Evolutionary conservation across 176 grass and related monocot genomes (phyloP), one percentile per base, ranked within the genome.

Genomic region (Ensete ventricosum): DNA sequence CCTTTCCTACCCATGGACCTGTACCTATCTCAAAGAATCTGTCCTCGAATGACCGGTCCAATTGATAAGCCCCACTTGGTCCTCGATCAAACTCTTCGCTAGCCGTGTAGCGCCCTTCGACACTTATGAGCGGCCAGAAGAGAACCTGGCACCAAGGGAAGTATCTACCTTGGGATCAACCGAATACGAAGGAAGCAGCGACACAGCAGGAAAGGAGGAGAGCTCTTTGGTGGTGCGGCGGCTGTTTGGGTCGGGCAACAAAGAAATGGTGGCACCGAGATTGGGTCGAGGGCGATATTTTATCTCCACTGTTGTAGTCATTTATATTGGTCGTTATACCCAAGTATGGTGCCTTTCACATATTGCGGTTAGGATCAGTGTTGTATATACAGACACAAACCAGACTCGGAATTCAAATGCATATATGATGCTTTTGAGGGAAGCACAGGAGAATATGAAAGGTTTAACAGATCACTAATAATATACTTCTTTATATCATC

Each of bases 51-150:
- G 88, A 25, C 88, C 79, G 68, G 93, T 53, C 94, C 88, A 93
- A 73, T 98, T 86, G 75, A 86, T 93, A 50, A 98, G 90, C 53
- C 93, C 90, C 9, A 83, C 94, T 76, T 98, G 90, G 76, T 93
- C 94, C 10, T 93, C 94, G 53, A 89, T 80, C 54, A 93, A 83
- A 82, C 90, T 90, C 80, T 83, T 90, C 26, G 78, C 72, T 66
- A 89, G 86, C 19, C 79, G 67, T 7, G 25, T 74, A 3, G 54
- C 54, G 57, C 67, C 73, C 59, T 17, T 62, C 14, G 57, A 50
- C 54, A 53, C 72, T 23, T 21, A 13, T 23, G 72, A 23, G 19
- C 85, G 88, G 55, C 87, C 74, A 67, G 90, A 91, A 78, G 85
- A 82, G 75, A 88, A 83, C 79, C 77, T 76, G 52, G 66, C 20